A percentile compares a stretch with the other conserved stretches of the same genome.
Evolutionary conservation across 306 rosid genomes (phyloP).

Genomic region (Purshia tridentata): DNA sequence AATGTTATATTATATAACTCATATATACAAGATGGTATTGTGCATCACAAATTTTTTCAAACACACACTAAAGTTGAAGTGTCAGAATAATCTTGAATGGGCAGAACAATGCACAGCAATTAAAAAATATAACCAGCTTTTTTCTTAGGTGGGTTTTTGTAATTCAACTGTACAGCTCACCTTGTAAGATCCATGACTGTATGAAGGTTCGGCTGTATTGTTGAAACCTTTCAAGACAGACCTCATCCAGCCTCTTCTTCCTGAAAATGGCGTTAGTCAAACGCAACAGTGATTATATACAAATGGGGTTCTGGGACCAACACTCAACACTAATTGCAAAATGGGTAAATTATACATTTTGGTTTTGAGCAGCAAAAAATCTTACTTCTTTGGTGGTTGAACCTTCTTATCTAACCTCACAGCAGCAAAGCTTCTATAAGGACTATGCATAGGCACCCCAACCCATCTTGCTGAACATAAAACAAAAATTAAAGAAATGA

Average conservation of each 20-base stretch:
- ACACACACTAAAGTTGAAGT: not conserved
- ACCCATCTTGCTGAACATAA: slow-evolving; percentile 41
- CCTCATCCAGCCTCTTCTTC: slow-evolving; percentile 79
- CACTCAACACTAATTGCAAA: not conserved
- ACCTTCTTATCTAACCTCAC: slow-evolving; percentile 47
- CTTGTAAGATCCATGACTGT: slow-evolving; percentile 95
- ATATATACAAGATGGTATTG: not conserved
- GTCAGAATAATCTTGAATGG: not conserved
- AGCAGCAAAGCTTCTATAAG: slow-evolving; percentile 49
- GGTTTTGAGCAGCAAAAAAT: slow-evolving; percentile 12
- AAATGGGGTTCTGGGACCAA: not conserved
- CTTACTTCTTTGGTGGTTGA: slow-evolving; percentile 60
- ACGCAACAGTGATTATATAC: not conserved
- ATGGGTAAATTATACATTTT: not conserved
- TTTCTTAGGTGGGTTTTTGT: not conserved
- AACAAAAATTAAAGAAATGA: not conserved
- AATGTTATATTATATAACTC: not conserved
- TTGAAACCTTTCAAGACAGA: slow-evolving; percentile 72
- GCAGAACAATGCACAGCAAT: not conserved
- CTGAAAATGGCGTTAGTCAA: slow-evolving; percentile 33
- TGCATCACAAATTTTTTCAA: not conserved
- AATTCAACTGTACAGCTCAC: slow-evolving; percentile 34
- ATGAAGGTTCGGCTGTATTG: slow-evolving; percentile 82
- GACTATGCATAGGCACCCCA: slow-evolving; percentile 33
- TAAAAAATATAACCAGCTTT: not conserved